These are phyloP conservation scores for Crithidia thermophila DNA, from an alignment of 208 protist genomes.

Conservation along the genomic window DNA sequence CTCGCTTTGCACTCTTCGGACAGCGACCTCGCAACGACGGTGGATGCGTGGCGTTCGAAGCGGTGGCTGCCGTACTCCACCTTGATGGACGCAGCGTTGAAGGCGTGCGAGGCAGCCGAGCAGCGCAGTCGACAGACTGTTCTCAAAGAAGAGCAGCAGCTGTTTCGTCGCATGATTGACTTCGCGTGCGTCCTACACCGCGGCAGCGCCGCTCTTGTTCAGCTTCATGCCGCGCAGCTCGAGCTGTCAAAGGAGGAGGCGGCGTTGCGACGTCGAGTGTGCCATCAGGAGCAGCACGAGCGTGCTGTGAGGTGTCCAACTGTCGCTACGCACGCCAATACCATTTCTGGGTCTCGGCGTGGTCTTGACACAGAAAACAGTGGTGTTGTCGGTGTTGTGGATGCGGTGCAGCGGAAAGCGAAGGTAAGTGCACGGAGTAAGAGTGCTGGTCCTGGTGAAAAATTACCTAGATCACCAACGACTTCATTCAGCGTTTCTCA, in stretches of 20 bases:
- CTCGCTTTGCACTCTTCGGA: background rate
- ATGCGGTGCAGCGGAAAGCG: background rate
- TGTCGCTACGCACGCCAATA: no score
- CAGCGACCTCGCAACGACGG: background rate
- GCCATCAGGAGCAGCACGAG: constrained; percentile 3
- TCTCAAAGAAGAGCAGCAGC: background rate
- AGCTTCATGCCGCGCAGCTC: background rate
- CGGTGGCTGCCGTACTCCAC: background rate
- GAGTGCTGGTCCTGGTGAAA: background rate
- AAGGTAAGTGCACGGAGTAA: background rate
- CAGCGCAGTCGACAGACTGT: background rate
- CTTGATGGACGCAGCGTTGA: no score
- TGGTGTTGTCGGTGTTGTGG: background rate
- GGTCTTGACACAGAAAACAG: no score
- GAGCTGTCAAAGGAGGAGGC: background rate
- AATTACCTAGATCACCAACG: no score
- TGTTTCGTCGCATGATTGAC: background rate
- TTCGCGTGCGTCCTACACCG: background rate
- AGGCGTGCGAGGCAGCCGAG: no score
- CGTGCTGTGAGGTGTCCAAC: background rate
- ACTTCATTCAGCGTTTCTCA: no score
- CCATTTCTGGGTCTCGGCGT: no score
- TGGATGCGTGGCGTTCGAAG: background rate
- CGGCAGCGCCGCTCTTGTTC: background rate
- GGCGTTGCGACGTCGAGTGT: background rate